These are phyloP conservation scores for Botryotinia convoluta DNA, from an alignment of 2,329 filamentous ascomycete species.

Conservation along the genomic window DNA sequence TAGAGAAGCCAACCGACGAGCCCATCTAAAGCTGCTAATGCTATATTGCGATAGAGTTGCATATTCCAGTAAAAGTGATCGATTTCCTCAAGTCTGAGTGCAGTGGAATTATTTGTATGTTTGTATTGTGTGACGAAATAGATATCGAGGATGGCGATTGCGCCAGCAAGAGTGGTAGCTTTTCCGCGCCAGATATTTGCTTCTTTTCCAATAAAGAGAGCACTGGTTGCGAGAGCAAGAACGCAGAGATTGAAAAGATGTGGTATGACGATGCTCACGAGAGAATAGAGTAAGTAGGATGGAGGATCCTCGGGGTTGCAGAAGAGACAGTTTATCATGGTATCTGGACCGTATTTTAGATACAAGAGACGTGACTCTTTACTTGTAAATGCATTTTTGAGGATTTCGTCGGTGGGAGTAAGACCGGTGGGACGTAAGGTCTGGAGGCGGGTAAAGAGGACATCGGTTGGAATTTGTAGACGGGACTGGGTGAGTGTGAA, in stretches of 20 bases:
- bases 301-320: slow-evolving; percentile 68
- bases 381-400: slow-evolving; percentile 67
- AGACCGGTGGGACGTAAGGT: slow-evolving; percentile 52
- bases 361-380: slow-evolving; percentile 76
- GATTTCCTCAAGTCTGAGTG: slow-evolving; percentile 60
- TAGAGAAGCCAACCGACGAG: slow-evolving; percentile 66
- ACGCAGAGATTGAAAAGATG: slow-evolving; percentile 75
- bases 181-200: slow-evolving; percentile 66
- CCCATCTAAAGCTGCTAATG: slow-evolving; percentile 63
- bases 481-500: slow-evolving; percentile 76
- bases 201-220: slow-evolving; percentile 59
- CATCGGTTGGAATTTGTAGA: slow-evolving; percentile 79
- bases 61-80: slow-evolving; percentile 72
- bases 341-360: slow-evolving; percentile 74
- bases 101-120: slow-evolving; percentile 60
- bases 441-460: slow-evolving; percentile 75
- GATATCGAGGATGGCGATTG: slow-evolving; percentile 61
- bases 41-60: slow-evolving; percentile 59
- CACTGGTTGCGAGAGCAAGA: slow-evolving; percentile 71
- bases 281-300: slow-evolving; percentile 76
- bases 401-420: slow-evolving; percentile 57
- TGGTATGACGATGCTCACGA: slow-evolving; percentile 70
- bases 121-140: slow-evolving; percentile 65
- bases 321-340: slow-evolving; percentile 75
- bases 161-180: slow-evolving; percentile 62